Evolutionary conservation across 2,329 filamentous ascomycete species (phyloP), one percentile per base, ranked within the genome.

Genomic region (Aureobasidium sp.): DNA sequence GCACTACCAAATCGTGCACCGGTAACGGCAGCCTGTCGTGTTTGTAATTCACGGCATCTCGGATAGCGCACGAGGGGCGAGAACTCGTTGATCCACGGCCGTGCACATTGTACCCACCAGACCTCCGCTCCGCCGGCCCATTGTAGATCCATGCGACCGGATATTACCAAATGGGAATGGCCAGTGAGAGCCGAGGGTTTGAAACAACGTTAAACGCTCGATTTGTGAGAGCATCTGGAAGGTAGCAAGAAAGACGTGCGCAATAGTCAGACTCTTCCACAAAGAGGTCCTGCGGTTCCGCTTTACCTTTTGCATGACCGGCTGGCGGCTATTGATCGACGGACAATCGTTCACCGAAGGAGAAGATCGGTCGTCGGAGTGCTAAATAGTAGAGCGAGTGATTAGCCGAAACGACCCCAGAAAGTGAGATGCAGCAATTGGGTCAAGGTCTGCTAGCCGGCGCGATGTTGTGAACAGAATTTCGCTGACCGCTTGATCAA

Each of bases 111-210:
- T 45, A 36, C 21, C 30, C 39, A 44, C 29, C n/a, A 32, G 25
- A 16, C 54, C 21, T 58, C 54, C 54, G 54, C 42, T 58, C 54
- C 54, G 54, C 54, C 54, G 54, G 54, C 42, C 41, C 54, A 48
- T 47, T 37, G 42, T 48, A 21, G 54, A 39, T 48, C 42, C 54
- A 47, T 48, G 54, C 42, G 13, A n/a, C 54, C 34, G 54, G 27
- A 37, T 7, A 57, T 57, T 57, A 48, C 27, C 36, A 39, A 41
- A 57, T 27, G 13, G 54, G 32, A 48, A 48, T 11, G 32, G 21
- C 27, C 30, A 47, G 54, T 21, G 4, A 37, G 21, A 48, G 13
- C 30, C 42, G 54, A 37, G 54, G 54, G 27, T 21, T 48, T 37
- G 14, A 42, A 8, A 30, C 54, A 21, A 7, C 13, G 30, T 32